Evolutionary conservation across 306 rosid species (phyloP).

Genomic region (Sicyos baderoa): DNA sequence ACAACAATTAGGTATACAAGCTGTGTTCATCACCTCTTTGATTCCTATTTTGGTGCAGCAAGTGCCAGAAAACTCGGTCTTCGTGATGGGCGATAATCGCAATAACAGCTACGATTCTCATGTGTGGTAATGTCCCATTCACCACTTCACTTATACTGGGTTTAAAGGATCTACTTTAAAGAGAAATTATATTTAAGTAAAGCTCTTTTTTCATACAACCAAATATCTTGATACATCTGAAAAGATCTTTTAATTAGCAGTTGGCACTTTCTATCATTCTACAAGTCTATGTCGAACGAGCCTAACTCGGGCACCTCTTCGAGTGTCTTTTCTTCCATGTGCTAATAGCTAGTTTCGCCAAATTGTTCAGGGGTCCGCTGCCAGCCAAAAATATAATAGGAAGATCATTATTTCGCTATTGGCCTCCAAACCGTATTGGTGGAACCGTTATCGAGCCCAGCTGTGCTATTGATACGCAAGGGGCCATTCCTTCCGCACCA

Average conservation of each 20-base stretch:
- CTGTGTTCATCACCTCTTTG: not conserved
- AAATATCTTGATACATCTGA: not conserved
- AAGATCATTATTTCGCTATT: conserved; percentile 77
- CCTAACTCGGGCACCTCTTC: too few species aligned
- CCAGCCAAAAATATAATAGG: conserved; percentile 92
- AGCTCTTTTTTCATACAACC: not conserved
- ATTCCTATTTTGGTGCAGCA: conserved; percentile 36
- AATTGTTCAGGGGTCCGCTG: conserved; percentile 70
- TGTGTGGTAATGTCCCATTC: conserved; percentile 49
- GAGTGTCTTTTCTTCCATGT: not conserved
- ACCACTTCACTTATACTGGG: not conserved
- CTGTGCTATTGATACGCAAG: conserved; percentile 57
- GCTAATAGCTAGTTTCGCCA: conserved; percentile 19
- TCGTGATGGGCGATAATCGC: conserved; percentile 99
- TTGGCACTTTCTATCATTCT: too few species aligned
- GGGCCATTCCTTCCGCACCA: conserved; percentile 22
- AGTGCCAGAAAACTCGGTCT: conserved; percentile 72
- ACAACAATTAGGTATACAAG: too few species aligned
- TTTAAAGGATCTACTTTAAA: not conserved
- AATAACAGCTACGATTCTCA: conserved; percentile 97
- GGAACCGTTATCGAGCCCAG: conserved; percentile 49
- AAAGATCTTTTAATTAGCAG: too few species aligned
- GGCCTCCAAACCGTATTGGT: conserved; percentile 87
- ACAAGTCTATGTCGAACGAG: too few species aligned
- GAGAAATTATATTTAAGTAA: not conserved